phyloP scores from a whole-genome alignment of 1,284 basidiomycete species.

The Puccinia horiana region DNA sequence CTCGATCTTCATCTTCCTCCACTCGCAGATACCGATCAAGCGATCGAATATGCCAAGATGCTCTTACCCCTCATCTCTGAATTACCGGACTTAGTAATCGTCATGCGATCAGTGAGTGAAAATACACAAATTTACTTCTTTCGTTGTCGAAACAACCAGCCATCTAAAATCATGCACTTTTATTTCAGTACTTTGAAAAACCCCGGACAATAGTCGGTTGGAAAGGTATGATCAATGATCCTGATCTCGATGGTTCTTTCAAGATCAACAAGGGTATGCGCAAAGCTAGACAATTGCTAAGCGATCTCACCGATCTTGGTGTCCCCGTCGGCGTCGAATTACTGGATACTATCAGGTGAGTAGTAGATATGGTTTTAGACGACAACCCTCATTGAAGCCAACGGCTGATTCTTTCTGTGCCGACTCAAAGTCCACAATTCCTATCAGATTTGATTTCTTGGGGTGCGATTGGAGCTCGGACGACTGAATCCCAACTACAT shows the following conservation, averaged over 20 bases:
- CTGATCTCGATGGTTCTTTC: conserved; percentile 76
- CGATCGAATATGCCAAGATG: conserved; percentile 80
- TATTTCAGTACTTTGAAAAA: conserved; percentile 64
- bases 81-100: conserved; percentile 75
- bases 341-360: conserved; percentile 62
- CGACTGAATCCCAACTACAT: conserved; percentile 93
- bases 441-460: conserved; percentile 93
- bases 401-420: conserved; percentile 64
- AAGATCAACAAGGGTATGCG: conserved; percentile 95
- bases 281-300: conserved; percentile 80
- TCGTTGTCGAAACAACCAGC: too few relatives aligned
- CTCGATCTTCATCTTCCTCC: not conserved
- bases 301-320: conserved; percentile 81
- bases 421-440: conserved; percentile 76
- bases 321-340: conserved; percentile 86
- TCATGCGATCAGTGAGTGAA: conserved; percentile 76
- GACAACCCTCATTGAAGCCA: conserved; percentile 59
- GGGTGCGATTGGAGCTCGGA: conserved; percentile 97
- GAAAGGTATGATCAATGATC: conserved; percentile 98
- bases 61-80: conserved; percentile 69
- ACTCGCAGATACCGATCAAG: conserved; percentile 70
- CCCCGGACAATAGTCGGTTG: conserved; percentile 95
- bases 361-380: conserved; percentile 53
- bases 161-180: not conserved
- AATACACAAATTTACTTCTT: too few relatives aligned